phyloP scores from a whole-genome alignment of 257 asterid genomes.

The Capsicum pubescens region DNA sequence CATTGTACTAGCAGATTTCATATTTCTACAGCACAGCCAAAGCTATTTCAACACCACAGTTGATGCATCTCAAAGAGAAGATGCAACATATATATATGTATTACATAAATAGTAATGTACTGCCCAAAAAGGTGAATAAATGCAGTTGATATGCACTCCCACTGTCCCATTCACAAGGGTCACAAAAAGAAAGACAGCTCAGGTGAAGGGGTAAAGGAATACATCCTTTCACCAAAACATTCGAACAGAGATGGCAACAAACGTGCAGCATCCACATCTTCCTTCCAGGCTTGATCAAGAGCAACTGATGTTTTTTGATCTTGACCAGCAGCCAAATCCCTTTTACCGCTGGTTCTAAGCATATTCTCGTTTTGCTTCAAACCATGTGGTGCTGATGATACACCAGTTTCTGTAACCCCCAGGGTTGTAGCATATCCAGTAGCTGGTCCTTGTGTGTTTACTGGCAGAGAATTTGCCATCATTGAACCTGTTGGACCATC shows the following conservation, averaged over 20 bases:
- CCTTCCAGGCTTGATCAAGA: slow-evolving; percentile 74
- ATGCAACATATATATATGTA: neutral
- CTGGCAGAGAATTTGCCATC: slow-evolving; percentile 45
- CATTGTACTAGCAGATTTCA: neutral
- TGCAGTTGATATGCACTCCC: neutral
- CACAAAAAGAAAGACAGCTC: slow-evolving; percentile 65
- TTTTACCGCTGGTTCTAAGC: slow-evolving; percentile 49
- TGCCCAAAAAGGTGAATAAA: neutral
- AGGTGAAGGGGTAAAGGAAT: slow-evolving; percentile 70
- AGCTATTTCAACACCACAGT: neutral
- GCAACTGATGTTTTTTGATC: slow-evolving; percentile 50
- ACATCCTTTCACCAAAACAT: slow-evolving; percentile 82
- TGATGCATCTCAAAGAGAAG: neutral
- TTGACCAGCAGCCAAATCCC: slow-evolving; percentile 50
- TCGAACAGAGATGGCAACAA: slow-evolving; percentile 63
- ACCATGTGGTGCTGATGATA: slow-evolving; percentile 32
- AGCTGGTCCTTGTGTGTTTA: slow-evolving; percentile 52
- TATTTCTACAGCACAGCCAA: neutral
- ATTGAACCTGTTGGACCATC: slow-evolving; percentile 53
- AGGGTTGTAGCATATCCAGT: slow-evolving; percentile 42
- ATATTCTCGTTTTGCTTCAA: slow-evolving; percentile 52
- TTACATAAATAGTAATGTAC: neutral
- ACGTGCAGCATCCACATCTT: slow-evolving; percentile 48
- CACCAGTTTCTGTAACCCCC: slow-evolving; percentile 12
- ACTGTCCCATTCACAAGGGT: slow-evolving; percentile 29